Conservation (phyloP, 2,329 filamentous ascomycete species). For the Graphilbum sp. region DNA sequence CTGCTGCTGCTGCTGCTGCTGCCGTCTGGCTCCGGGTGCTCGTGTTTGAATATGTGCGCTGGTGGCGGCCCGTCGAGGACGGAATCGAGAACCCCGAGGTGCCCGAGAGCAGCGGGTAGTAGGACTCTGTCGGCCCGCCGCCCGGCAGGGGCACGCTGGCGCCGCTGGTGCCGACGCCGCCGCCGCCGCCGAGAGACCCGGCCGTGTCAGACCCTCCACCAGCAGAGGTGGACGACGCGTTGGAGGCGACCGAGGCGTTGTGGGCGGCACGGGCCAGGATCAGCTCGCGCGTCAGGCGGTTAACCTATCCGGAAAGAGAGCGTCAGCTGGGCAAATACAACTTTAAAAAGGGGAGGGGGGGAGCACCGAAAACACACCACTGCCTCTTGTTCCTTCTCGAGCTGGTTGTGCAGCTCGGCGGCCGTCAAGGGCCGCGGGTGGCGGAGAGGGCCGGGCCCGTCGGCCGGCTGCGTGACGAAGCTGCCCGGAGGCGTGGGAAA, state of each 20-base stretch:
- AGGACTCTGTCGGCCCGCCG: constrained; percentile 17
- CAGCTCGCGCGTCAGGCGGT: constrained; percentile 81
- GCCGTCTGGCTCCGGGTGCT: constrained; percentile 35
- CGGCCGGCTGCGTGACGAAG: constrained; percentile 7
- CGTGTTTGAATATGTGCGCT: constrained; percentile 41
- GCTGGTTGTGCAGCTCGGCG: constrained; percentile 71
- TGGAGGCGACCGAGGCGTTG: constrained; percentile 49
- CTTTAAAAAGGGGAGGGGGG: no score
- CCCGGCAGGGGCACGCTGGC: constrained; percentile 12
- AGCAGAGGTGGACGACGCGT: constrained; percentile 44
- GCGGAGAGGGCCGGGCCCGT: constrained; percentile 54
- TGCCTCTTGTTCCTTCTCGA: constrained; percentile 92
- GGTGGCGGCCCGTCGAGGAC: constrained; percentile 29
- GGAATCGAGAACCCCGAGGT: constrained; percentile 42
- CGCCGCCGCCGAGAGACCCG: neutral
- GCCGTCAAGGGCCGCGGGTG: constrained; percentile 80
- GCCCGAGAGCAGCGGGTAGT: constrained; percentile 34
- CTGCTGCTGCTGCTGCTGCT: constrained; percentile 23
- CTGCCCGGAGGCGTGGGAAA: constrained; percentile 8
- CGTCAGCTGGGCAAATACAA: no score
- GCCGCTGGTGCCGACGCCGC: neutral
- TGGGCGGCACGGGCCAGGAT: constrained; percentile 56
- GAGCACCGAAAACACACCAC: constrained; percentile 60
- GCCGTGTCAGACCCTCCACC: constrained; percentile 25
- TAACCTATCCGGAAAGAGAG: constrained; percentile 43